Evolutionary conservation across 192 early-diverging fungal genomes (phyloP).

Genomic region (Martensiomyces pterosporus): DNA sequence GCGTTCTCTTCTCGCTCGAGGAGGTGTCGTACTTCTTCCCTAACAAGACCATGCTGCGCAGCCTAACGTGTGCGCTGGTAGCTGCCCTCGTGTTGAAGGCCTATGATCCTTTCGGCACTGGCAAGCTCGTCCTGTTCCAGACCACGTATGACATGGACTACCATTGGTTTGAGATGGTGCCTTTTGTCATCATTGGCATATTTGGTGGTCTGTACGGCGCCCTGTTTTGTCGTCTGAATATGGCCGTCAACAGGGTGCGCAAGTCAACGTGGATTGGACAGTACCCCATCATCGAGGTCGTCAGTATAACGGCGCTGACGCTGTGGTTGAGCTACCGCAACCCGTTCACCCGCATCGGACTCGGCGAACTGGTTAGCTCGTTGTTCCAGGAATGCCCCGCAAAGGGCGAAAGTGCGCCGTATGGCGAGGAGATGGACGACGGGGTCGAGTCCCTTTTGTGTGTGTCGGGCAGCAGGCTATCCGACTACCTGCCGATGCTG

Average conservation of each 20-base stretch:
- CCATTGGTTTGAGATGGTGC: conserved; percentile 68
- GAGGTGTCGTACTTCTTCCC: conserved; percentile 84
- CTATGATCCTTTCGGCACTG: conserved; percentile 50
- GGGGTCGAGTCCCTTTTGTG: conserved; percentile 64
- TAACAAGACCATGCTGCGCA: conserved; percentile 61
- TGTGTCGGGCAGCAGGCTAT: conserved; percentile 41
- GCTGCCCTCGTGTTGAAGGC: conserved; percentile 55
- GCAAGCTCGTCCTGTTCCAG: conserved; percentile 57
- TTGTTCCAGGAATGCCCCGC: conserved; percentile 87
- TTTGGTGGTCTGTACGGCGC: conserved; percentile 83
- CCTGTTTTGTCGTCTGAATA: conserved; percentile 70
- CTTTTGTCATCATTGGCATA: conserved; percentile 64
- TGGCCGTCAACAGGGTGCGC: conserved; percentile 64
- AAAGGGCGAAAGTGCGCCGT: conserved; percentile 3
- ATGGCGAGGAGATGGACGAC: conserved; percentile 33
- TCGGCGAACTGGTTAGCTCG: conserved; percentile 78
- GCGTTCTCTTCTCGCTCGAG: conserved; percentile 90
- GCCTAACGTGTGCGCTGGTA: conserved; percentile 66
- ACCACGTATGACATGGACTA: conserved; percentile 64
- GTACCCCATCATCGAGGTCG: conserved; percentile 73
- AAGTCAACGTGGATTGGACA: conserved; percentile 65
- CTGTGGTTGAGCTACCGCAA: conserved; percentile 72
- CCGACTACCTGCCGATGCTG: conserved; percentile 37
- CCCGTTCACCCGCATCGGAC: conserved; percentile 79
- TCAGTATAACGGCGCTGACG: conserved; percentile 66